Percentiles rank a stretch among this genome's conserved stretches.
Evolutionary conservation across 225 moss, liverwort and hornwort species (phyloP).

Genomic region (Lunularia cruciata): DNA sequence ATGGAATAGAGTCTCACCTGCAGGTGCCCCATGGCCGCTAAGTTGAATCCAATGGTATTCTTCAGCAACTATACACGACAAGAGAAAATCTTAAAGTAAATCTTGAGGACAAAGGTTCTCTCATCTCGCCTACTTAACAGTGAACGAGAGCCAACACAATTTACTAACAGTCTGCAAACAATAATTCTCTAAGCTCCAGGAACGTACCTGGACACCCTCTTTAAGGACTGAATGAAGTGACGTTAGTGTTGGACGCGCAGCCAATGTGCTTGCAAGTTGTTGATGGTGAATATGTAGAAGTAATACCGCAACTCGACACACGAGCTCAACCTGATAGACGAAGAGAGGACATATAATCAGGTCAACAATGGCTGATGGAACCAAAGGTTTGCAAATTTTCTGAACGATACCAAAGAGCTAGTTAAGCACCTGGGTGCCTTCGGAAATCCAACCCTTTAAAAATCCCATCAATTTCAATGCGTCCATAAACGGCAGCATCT

Average conservation of each 20-base stretch:
- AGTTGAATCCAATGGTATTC: conserved; percentile 85
- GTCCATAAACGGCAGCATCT: conserved; percentile 95
- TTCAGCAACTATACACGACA: conserved; percentile 69
- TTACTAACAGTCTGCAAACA: too few relatives aligned
- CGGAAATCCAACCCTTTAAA: conserved; percentile 72
- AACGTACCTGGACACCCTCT: conserved; percentile 71
- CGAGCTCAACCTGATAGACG: conserved; percentile 75
- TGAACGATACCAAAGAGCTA: too few relatives aligned
- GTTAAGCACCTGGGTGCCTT: conserved; percentile 76
- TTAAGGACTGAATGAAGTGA: conserved; percentile 78
- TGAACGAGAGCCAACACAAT: not conserved
- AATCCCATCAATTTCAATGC: conserved; percentile 90
- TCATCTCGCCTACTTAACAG: not conserved
- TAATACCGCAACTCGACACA: conserved; percentile 82
- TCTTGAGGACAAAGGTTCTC: not conserved
- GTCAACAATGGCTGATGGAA: not conserved
- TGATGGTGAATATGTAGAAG: conserved; percentile 92
- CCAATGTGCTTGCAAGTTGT: conserved; percentile 77
- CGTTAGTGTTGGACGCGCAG: conserved; percentile 64
- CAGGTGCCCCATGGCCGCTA: conserved; percentile 84
- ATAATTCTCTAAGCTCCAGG: not conserved
- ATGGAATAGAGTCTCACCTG: conserved; percentile 55
- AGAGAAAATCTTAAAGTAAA: not conserved
- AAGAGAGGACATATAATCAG: not conserved
- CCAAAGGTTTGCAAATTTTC: too few relatives aligned